Percentiles rank a stretch among this genome's conserved stretches.
Evolutionary conservation across 2,329 filamentous ascomycete genomes (phyloP).

Genomic region (Alternaria longipes): DNA sequence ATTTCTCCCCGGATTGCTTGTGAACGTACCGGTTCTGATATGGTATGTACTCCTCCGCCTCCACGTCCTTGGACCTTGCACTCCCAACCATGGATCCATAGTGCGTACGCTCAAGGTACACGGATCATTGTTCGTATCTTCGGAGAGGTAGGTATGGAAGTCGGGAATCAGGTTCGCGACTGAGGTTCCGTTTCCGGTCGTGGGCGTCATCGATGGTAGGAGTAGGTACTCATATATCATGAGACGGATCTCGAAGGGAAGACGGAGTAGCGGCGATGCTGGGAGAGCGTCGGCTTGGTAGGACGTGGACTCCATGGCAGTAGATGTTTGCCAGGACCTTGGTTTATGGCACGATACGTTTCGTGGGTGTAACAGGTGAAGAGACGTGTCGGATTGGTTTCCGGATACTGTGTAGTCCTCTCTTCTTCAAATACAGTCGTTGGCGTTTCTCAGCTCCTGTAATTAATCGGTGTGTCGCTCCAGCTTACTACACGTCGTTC

Average conservation of each 20-base stretch:
- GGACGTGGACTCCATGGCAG: conserved; percentile 13
- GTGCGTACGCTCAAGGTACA: conserved; percentile 56
- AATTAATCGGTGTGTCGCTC: neutral
- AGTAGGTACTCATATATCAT: conserved; percentile 58
- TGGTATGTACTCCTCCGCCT: conserved; percentile 52
- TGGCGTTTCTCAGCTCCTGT: neutral
- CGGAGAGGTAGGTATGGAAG: conserved; percentile 54
- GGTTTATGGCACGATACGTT: neutral
- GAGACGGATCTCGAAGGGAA: conserved; percentile 58
- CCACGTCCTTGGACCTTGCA: conserved; percentile 38
- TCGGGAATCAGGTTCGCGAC: conserved; percentile 50
- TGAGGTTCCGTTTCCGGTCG: conserved; percentile 38
- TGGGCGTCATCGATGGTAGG: conserved; percentile 49
- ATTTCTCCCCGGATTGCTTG: neutral
- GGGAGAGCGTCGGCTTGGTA: conserved; percentile 10
- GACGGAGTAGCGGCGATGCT: conserved; percentile 51
- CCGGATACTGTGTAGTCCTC: neutral
- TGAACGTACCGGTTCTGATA: conserved; percentile 43
- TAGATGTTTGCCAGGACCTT: neutral
- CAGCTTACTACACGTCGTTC: conserved; percentile 2
- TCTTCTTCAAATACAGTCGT: neutral
- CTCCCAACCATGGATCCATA: conserved; percentile 51
- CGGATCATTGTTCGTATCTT: conserved; percentile 40
- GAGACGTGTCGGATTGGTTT: neutral
- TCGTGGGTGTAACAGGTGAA: too few relatives aligned